phyloP scores from a whole-genome alignment of 2,329 filamentous ascomycete species.

The Diaporthe sp. region DNA sequence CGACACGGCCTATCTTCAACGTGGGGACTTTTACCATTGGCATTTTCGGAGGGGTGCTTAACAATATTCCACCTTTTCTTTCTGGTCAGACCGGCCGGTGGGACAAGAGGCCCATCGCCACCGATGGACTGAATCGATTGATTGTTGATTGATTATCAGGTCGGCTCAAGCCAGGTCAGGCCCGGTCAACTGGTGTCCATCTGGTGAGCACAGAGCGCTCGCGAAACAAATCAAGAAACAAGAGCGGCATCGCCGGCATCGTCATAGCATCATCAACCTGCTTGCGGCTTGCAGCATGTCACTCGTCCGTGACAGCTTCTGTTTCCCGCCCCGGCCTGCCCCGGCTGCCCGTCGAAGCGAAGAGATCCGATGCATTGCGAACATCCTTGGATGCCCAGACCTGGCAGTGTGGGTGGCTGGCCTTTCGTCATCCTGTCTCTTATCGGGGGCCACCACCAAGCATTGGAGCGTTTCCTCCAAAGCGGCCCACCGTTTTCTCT shows the following conservation, averaged over 20 bases:
- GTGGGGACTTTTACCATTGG: slow-evolving; percentile 5
- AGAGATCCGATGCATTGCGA: slow-evolving; percentile 22
- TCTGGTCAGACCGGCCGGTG: slow-evolving; percentile 1
- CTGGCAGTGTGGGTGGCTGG: slow-evolving; percentile 15
- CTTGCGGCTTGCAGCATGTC: slow-evolving; percentile 1
- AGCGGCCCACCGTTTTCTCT: slow-evolving; percentile 29
- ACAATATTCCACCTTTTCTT: background rate
- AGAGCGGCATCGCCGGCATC: slow-evolving; percentile 3
- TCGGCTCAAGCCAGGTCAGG: slow-evolving; percentile 2
- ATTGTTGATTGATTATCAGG: background rate
- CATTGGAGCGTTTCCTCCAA: slow-evolving; percentile 29
- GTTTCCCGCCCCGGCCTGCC: slow-evolving; percentile 30
- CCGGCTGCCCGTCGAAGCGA: slow-evolving; percentile 30
- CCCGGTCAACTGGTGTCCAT: background rate
- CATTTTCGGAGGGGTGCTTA: background rate
- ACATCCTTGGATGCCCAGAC: slow-evolving; percentile 20
- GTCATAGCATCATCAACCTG: slow-evolving; percentile 16
- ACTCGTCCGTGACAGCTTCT: slow-evolving; percentile 30
- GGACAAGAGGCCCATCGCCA: background rate
- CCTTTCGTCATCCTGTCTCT: slow-evolving; percentile 30
- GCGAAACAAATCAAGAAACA: slow-evolving; percentile 25
- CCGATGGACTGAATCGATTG: background rate
- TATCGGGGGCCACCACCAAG: slow-evolving; percentile 21
- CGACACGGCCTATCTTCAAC: slow-evolving; percentile 11
- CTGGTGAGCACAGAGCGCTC: slow-evolving; percentile 2